A percentile compares a stretch with the other conserved stretches of the same genome.
Evolutionary conservation across 345 rosid genomes (phyloP).

Genomic region (Moringa oleifera): DNA sequence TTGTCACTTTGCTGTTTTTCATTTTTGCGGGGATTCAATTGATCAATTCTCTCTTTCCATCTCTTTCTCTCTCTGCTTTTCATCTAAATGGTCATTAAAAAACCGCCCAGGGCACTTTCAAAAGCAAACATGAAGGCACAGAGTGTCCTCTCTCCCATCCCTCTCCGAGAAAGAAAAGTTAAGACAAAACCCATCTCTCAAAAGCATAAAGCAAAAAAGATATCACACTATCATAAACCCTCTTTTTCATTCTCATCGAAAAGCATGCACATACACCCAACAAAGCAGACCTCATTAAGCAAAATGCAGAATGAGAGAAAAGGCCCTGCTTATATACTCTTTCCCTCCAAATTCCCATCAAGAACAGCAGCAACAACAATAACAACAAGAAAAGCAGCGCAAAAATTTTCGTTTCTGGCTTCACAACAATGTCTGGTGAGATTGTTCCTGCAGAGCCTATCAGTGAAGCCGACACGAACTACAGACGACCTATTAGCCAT

Average conservation of each 20-base stretch:
- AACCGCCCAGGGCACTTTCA: not conserved
- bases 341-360: not conserved
- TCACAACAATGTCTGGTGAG: conserved; percentile 40
- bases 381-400: not conserved
- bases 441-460: conserved; percentile 63
- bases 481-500: conserved; percentile 14
- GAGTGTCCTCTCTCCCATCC: not conserved
- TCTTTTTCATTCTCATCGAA: not conserved
- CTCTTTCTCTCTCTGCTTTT: not conserved
- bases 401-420: not conserved
- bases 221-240: not conserved
- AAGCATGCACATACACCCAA: not conserved
- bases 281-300: conserved; percentile 1
- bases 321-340: not conserved
- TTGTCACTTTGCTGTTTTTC: too few species aligned
- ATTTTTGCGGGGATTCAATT: too few species aligned
- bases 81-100: too few species aligned
- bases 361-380: too few species aligned
- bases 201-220: not conserved
- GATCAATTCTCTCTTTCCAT: too few species aligned
- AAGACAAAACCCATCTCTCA: not conserved
- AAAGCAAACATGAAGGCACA: not conserved
- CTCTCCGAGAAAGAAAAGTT: not conserved
- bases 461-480: conserved; percentile 26
- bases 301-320: not conserved